Evolutionary conservation across 1,284 basidiomycete species (phyloP), one percentile per base, ranked within the genome.

Genomic region (Bondarzewia mesenterica): DNA sequence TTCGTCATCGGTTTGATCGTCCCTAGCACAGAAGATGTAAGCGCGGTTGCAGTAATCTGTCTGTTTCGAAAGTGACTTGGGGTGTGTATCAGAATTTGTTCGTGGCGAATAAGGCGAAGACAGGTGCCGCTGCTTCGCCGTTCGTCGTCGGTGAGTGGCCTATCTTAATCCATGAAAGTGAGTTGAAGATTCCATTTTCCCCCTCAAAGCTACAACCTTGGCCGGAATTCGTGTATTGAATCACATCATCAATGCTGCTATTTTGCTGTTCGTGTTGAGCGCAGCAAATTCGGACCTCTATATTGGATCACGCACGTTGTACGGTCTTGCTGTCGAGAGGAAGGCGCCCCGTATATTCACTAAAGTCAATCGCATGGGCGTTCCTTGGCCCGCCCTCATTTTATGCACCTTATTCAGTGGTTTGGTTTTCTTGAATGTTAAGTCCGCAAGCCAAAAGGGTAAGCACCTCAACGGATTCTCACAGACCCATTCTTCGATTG

Each of bases 241-340:
- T 3, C 22, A 83, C 81, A 68, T 93, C 55, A 90, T 93, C 67
- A 95, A 95, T 63, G 91, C 92, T 6, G 82, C 80, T 60, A 74
- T 95, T 25, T 67, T 94, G 48, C 87, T 84, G 22, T 89, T 89
- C 1, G 92, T 92, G 1, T 89, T 87, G 78, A 92, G 88, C 5
- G 89, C 92, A 5, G 89, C 86, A 2, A 87, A 82, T 35, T 87
- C 85, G 54, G 85, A 93, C 58, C 63, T 94, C 46, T 95, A 90
- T 66, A 85, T 83, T 2, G 82, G 82, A 47, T 89, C 85, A 16
- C 80, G 90, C 45, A 86, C 86, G 1, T 70, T 93, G 14, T 92
- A 93, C 62, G 86, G 87, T 36, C 71, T 96, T 49, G 81, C 92
- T 14, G 63, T 76, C 5, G 72, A 80, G 16, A 82, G 85, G 0